These are phyloP conservation scores for Isoetes taiwanensis DNA, from an alignment of 75 land plant species.

Conservation along the genomic window DNA sequence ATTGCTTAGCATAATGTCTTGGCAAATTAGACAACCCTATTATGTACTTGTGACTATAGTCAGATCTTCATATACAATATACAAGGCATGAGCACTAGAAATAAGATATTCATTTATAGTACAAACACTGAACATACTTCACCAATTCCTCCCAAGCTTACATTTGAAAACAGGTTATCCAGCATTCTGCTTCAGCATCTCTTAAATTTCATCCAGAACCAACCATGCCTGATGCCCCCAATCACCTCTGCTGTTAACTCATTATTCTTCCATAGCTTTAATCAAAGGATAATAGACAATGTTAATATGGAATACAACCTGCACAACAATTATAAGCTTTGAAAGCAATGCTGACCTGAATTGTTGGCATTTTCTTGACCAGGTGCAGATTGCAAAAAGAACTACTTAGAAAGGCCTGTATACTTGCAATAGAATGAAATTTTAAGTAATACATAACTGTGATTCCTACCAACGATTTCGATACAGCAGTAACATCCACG, in stretches of 20 bases:
- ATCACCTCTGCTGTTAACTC: slow-evolving; percentile 55
- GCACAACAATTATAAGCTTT: not conserved
- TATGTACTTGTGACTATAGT: too few species aligned
- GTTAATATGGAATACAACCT: not conserved
- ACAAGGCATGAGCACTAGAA: too few species aligned
- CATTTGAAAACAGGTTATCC: too few species aligned
- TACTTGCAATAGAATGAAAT: not conserved
- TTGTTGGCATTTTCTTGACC: slow-evolving; percentile 91
- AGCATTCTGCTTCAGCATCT: too few species aligned
- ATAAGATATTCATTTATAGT: too few species aligned
- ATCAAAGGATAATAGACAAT: not conserved
- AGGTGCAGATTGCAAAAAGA: not conserved
- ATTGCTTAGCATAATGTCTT: too few species aligned
- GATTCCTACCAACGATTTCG: slow-evolving; percentile 58
- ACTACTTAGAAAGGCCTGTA: not conserved
- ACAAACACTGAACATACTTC: too few species aligned
- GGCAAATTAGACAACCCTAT: too few species aligned
- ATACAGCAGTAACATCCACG: slow-evolving; percentile 76
- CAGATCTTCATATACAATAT: too few species aligned
- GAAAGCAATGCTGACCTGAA: slow-evolving; percentile 42
- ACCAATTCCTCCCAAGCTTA: too few species aligned
- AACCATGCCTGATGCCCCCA: slow-evolving; percentile 71
- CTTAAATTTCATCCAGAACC: slow-evolving; percentile 58
- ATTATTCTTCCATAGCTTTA: slow-evolving; percentile 65
- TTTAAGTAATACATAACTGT: slow-evolving; percentile 40